A percentile compares a stretch with the other conserved stretches of the same genome.
These are phyloP conservation scores for Verticillium isaacii DNA, from an alignment of 2,329 filamentous ascomycete species.

Conservation along the genomic window DNA sequence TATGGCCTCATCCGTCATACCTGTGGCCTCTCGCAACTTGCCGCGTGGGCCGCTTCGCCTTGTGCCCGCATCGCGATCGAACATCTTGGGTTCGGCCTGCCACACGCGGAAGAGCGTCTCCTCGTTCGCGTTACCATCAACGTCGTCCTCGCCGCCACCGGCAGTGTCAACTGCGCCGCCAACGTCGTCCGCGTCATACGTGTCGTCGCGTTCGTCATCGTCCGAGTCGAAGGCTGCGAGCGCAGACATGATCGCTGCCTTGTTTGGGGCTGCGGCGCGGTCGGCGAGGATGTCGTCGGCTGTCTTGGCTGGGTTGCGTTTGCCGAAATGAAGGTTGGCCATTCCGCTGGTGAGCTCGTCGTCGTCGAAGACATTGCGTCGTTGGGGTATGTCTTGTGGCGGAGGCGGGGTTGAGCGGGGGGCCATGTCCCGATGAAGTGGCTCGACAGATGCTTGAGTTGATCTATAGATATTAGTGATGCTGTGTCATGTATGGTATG, in stretches of 20 bases:
- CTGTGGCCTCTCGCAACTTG: slow-evolving; percentile 68
- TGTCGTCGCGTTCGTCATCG: slow-evolving; percentile 95
- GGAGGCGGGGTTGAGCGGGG: slow-evolving; percentile 55
- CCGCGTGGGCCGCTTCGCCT: slow-evolving; percentile 58
- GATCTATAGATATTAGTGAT: slow-evolving; percentile 17
- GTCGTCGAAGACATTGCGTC: slow-evolving; percentile 73
- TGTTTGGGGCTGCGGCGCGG: slow-evolving; percentile 61
- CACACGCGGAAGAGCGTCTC: slow-evolving; percentile 70
- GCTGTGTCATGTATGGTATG: background rate
- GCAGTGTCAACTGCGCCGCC: slow-evolving; percentile 77
- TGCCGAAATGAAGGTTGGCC: slow-evolving; percentile 73
- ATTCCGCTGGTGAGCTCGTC: slow-evolving; percentile 71
- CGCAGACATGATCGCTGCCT: slow-evolving; percentile 83
- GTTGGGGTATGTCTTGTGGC: slow-evolving; percentile 38
- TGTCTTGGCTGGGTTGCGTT: slow-evolving; percentile 55
- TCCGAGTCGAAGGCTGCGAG: slow-evolving; percentile 87
- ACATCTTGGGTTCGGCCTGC: slow-evolving; percentile 58
- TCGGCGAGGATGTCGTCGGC: slow-evolving; percentile 70
- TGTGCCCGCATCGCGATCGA: slow-evolving; percentile 67
- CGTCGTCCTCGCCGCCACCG: slow-evolving; percentile 52
- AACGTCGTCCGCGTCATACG: slow-evolving; percentile 88
- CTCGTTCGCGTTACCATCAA: slow-evolving; percentile 52
- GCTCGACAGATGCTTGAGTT: slow-evolving; percentile 14
- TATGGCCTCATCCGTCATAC: slow-evolving; percentile 88
- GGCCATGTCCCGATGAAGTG: slow-evolving; percentile 36